A percentile compares a stretch with the other conserved stretches of the same genome.
Evolutionary conservation across 306 rosid genomes (phyloP).

Genomic region (Delonix regia): DNA sequence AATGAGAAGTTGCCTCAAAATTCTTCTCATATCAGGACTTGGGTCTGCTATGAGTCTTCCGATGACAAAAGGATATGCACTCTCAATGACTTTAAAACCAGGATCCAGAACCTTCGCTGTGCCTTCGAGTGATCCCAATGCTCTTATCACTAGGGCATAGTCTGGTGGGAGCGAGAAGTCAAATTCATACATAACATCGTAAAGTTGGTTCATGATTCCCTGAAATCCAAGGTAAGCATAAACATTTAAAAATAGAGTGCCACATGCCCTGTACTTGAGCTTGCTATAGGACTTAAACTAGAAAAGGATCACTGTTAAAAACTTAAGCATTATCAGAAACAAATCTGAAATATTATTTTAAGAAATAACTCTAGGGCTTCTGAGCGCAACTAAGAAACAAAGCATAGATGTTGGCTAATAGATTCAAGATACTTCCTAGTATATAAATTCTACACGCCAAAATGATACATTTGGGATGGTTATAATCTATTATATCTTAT

Average conservation of each 20-base stretch:
- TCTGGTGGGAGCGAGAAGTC: slow-evolving; percentile 95
- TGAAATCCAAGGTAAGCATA: slow-evolving; percentile 55
- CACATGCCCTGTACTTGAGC: slow-evolving; percentile 18
- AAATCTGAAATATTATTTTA: slow-evolving; percentile 22
- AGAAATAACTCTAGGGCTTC: slow-evolving; percentile 22
- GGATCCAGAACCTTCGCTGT: slow-evolving; percentile 96
- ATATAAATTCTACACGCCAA: background rate
- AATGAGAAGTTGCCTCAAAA: slow-evolving; percentile 88
- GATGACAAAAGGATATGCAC: slow-evolving; percentile 90
- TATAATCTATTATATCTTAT: slow-evolving; percentile 7
- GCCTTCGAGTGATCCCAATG: slow-evolving; percentile 95
- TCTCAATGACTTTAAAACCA: slow-evolving; percentile 85
- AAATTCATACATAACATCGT: slow-evolving; percentile 84
- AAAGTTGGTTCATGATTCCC: slow-evolving; percentile 93
- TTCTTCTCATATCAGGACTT: slow-evolving; percentile 95
- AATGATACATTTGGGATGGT: background rate
- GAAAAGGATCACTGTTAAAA: background rate
- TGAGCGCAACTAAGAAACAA: slow-evolving; percentile 24
- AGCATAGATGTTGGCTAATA: slow-evolving; percentile 15
- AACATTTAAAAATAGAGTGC: slow-evolving; percentile 16
- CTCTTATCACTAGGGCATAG: slow-evolving; percentile 93
- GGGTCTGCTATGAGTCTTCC: slow-evolving; percentile 97
- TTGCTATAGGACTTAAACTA: slow-evolving; percentile 16
- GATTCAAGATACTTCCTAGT: background rate
- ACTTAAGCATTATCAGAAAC: background rate